Evolutionary conservation across 2,329 filamentous ascomycete genomes (phyloP).

Genomic region (Grosmannia penicillata): DNA sequence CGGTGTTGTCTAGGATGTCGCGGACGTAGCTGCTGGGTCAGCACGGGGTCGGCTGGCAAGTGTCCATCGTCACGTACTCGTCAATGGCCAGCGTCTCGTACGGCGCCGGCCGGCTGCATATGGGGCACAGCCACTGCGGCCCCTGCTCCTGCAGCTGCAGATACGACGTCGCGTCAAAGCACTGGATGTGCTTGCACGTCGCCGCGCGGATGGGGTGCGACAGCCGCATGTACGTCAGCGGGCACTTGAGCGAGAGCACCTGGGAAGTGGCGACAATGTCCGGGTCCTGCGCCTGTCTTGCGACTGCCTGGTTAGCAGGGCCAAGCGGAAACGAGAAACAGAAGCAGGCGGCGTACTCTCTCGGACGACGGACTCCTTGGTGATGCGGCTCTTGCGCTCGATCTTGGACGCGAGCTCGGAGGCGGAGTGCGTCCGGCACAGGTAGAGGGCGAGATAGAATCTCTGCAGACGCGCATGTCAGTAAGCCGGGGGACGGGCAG

Average conservation of each 20-base stretch:
- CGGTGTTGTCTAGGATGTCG: conserved; percentile 67
- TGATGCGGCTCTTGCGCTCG: conserved; percentile 53
- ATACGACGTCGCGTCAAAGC: conserved; percentile 87
- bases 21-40: conserved; percentile 54
- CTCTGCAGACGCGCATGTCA: conserved; percentile 34
- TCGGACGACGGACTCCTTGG: conserved; percentile 64
- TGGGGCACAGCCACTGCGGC: conserved; percentile 90
- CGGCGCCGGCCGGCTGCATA: conserved; percentile 71
- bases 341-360: conserved; percentile 47
- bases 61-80: conserved; percentile 40
- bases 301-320: conserved; percentile 37
- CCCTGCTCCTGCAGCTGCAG: conserved; percentile 90
- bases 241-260: conserved; percentile 83
- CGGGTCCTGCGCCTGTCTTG: conserved; percentile 65
- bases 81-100: conserved; percentile 80
- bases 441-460: conserved; percentile 56
- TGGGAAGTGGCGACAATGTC: conserved; percentile 84
- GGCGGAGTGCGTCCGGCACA: conserved; percentile 61
- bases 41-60: background rate
- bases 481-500: background rate
- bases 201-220: conserved; percentile 64
- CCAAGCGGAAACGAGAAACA: background rate
- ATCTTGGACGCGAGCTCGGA: conserved; percentile 57
- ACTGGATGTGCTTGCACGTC: conserved; percentile 78
- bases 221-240: conserved; percentile 74